Conservation (phyloP, 345 rosid genomes). For the Eucalyptus marginata region DNA sequence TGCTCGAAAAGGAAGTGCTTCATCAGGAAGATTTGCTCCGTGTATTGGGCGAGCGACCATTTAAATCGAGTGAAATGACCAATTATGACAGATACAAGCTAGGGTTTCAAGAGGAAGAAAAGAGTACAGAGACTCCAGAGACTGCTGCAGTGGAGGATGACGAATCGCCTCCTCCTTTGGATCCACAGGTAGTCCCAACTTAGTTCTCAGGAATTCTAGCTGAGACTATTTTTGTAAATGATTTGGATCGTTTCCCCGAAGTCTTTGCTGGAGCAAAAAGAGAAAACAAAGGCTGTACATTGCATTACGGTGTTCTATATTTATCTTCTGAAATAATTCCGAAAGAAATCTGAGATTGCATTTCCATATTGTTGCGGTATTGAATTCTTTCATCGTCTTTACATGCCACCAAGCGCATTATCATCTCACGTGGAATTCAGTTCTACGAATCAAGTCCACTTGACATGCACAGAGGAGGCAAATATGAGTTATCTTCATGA, state of each 20-base stretch:
- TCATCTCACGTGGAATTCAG: neutral
- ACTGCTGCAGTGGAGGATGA: constrained; percentile 31
- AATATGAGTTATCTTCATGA: neutral
- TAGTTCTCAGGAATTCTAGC: neutral
- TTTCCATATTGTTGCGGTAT: neutral
- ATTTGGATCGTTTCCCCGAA: neutral
- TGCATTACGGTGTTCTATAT: neutral
- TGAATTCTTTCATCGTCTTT: neutral
- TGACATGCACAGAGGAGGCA: neutral
- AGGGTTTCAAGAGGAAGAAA: constrained; percentile 48
- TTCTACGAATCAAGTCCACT: neutral
- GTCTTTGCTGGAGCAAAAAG: neutral
- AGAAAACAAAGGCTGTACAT: neutral
- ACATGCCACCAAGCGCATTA: neutral
- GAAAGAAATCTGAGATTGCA: neutral
- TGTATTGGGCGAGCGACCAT: constrained; percentile 84
- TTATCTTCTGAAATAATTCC: neutral
- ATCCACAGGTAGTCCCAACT: constrained; percentile 59
- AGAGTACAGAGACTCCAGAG: constrained; percentile 5
- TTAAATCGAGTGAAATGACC: constrained; percentile 44
- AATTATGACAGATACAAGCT: constrained; percentile 72
- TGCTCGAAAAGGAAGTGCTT: constrained; percentile 81
- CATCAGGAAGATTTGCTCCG: constrained; percentile 67
- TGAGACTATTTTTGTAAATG: constrained; percentile 2
- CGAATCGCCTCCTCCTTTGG: constrained; percentile 34